Conservation (phyloP, 352 stramenopile genomes). For the Discostella stelligera region DNA sequence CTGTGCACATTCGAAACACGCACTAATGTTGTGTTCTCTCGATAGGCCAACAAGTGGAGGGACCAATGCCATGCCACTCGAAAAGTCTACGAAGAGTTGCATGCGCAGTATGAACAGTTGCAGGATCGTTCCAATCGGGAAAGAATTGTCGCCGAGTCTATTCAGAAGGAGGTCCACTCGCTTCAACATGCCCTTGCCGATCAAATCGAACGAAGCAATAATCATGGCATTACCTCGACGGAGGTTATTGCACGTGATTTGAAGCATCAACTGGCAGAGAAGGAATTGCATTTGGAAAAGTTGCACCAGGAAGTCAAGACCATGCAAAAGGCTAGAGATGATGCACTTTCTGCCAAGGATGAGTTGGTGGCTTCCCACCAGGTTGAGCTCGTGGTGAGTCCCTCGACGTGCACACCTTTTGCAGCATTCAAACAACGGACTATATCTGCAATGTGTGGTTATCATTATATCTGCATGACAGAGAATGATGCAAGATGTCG, state of each 20-base stretch:
- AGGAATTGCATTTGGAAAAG: conserved; percentile 16
- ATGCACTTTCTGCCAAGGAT: conserved; percentile 7
- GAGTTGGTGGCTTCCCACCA: conserved; percentile 18
- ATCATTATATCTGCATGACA: not conserved
- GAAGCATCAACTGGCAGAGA: conserved; percentile 19
- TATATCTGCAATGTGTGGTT: not conserved
- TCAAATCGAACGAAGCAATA: not conserved
- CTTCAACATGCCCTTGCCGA: conserved; percentile 17
- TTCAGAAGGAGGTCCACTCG: conserved; percentile 13
- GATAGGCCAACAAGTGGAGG: conserved; percentile 18
- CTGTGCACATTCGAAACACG: too few species aligned
- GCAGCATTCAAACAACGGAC: not conserved
- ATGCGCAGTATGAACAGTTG: conserved; percentile 5
- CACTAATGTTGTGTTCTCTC: not conserved
- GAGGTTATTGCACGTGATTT: conserved; percentile 18
- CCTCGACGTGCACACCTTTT: not conserved
- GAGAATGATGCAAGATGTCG: conserved; percentile 15
- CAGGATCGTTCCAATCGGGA: conserved; percentile 6
- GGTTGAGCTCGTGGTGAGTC: conserved; percentile 12
- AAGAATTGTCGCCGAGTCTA: not conserved
- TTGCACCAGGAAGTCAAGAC: conserved; percentile 13
- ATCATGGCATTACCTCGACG: not conserved
- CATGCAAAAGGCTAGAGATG: conserved; percentile 19
- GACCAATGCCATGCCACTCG: conserved; percentile 14
- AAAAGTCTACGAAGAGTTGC: conserved; percentile 5